Conservation (phyloP, 2,329 filamentous ascomycete species). For the Clonostachys solani region DNA sequence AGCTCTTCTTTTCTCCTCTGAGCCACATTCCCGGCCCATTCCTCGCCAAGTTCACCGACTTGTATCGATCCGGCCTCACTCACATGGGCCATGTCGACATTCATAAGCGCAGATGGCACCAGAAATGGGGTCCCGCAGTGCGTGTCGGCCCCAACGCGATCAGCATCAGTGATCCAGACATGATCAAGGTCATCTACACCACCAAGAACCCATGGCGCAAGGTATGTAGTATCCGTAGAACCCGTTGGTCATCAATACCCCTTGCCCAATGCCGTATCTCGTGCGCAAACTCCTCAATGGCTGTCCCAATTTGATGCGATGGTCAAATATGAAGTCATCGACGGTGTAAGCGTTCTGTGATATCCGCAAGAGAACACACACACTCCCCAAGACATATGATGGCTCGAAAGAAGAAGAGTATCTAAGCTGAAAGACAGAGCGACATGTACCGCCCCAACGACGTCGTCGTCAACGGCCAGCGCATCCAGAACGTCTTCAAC, state of each 20-base stretch:
- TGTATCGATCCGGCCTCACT: slow-evolving; percentile 6
- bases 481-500: slow-evolving; percentile 11
- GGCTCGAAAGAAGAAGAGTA: background rate
- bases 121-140: slow-evolving; percentile 8
- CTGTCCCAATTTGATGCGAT: too few relatives aligned
- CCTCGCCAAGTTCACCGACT: slow-evolving; percentile 6
- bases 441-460: slow-evolving; percentile 11
- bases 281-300: too few relatives aligned
- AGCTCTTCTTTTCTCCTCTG: too few relatives aligned
- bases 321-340: too few relatives aligned
- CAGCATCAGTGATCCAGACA: slow-evolving; percentile 7
- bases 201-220: too few relatives aligned
- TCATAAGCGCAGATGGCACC: slow-evolving; percentile 6
- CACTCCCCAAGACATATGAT: background rate
- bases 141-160: slow-evolving; percentile 9
- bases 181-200: slow-evolving; percentile 9
- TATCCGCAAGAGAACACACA: too few relatives aligned
- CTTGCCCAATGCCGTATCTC: too few relatives aligned
- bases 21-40: slow-evolving; percentile 5
- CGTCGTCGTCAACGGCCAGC: slow-evolving; percentile 6
- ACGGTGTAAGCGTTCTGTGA: too few relatives aligned
- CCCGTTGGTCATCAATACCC: too few relatives aligned
- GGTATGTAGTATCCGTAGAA: too few relatives aligned
- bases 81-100: background rate
- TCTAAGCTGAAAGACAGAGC: slow-evolving; percentile 2